Evolutionary conservation across 306 rosid species (phyloP), one percentile per base, ranked within the genome.

Genomic region (Cucurbita ficifolia): DNA sequence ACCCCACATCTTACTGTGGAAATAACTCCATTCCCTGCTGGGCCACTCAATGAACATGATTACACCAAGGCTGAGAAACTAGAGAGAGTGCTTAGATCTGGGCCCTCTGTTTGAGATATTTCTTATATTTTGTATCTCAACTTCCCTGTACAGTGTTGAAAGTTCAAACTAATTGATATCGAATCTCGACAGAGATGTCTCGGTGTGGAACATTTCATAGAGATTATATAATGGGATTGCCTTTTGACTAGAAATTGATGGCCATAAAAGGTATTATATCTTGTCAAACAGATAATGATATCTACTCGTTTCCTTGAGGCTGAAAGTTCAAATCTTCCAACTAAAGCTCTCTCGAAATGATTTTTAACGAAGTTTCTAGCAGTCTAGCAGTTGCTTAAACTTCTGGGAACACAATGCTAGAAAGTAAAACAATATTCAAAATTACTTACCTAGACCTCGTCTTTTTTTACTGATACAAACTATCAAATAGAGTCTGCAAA

Each of bases 51-150:
- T 38, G 90, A 88, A 46, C 88, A 75, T 48, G 96, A 93, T 82
- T 93, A 90, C 86, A 82, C 90, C 24, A 93, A 90, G 73, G 98
- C 98, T 14, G 96, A 90, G 86, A 90, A 88, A 75, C 89, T 93
- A 19, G 98, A 90, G 86, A 85, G 72, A 87, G 90, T 90, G 77
- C 98, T 93, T 24, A 82, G 93, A 82, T 88, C 98, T 17, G 87
- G 97, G 21, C 97, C 98, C 50, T 82, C 87, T 61, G 85, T 93
- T 75, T 93, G 86, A 93, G 56, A 63, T 18, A 4, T 53, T 68
- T 65, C 38, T 48, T 16, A 8, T 48, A 69, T 22, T 63, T 69
- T 24, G 5, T 11, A 48, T 48, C 39, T 48, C 73, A 46, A 48
- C 40, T 69, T 48, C 13, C 24, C 10, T 69, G 52, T 45, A 69